Percentiles rank a stretch among this genome's conserved stretches.
These are phyloP conservation scores for Epichloe hybrida DNA, from an alignment of 2,329 filamentous ascomycete genomes.

Conservation along the genomic window DNA sequence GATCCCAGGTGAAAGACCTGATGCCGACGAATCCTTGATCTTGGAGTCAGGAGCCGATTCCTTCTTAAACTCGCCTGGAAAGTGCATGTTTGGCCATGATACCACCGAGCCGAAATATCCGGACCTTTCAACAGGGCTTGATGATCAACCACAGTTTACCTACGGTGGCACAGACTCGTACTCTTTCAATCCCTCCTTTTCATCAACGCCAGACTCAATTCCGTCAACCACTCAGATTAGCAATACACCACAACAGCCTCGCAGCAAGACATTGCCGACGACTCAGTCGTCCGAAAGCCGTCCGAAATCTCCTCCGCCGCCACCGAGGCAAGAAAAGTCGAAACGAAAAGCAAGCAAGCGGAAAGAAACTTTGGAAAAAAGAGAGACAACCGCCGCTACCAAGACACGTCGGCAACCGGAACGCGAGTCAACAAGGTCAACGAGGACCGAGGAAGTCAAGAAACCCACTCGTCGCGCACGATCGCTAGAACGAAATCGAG, in stretches of 20 bases:
- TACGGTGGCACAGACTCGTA: not conserved
- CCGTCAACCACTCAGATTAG: not conserved
- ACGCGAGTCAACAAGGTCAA: not conserved
- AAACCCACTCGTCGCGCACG: slow-evolving; percentile 28
- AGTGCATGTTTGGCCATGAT: not conserved
- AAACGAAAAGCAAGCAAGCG: not conserved
- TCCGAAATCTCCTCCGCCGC: not conserved
- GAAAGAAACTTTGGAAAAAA: not conserved
- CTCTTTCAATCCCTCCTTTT: not conserved
- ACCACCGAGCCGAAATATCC: not conserved
- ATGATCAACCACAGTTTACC: not conserved
- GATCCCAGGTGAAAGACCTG: not conserved
- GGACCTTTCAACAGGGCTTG: not conserved
- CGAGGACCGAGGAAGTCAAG: not conserved
- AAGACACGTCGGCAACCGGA: not conserved
- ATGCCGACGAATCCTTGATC: not conserved
- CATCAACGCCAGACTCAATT: not conserved
- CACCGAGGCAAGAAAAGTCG: not conserved
- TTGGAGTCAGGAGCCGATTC: not conserved
- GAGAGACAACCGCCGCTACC: not conserved
- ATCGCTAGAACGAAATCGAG: slow-evolving; percentile 56
- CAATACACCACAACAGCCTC: not conserved
- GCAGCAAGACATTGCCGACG: not conserved
- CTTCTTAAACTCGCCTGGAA: not conserved
- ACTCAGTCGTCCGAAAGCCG: not conserved